A percentile compares a stretch with the other conserved stretches of the same genome.
Evolutionary conservation across 164 flowering plant species (phyloP).

Genomic region (Saururus chinensis): DNA sequence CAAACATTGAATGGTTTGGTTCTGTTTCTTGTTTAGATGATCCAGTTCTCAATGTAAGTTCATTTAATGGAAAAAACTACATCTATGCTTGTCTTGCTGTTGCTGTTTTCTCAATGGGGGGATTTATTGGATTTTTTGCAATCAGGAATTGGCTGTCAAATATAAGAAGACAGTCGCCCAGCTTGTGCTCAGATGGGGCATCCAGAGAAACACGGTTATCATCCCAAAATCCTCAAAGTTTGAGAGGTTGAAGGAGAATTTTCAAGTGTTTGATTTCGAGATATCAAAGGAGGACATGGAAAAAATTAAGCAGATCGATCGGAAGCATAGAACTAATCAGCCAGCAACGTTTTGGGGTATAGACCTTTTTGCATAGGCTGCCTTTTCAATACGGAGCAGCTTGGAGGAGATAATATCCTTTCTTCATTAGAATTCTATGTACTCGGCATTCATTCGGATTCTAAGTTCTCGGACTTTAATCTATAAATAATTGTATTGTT

Average conservation of each 20-base stretch:
- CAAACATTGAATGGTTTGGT: constrained; percentile 83
- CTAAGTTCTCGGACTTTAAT: no score
- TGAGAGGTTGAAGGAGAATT: constrained; percentile 69
- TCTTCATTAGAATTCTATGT: background rate
- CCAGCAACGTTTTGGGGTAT: constrained; percentile 90
- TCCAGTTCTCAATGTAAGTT: constrained; percentile 53
- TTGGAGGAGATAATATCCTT: background rate
- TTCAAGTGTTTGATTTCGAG: constrained; percentile 70
- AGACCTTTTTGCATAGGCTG: constrained; percentile 45
- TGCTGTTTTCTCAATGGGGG: background rate
- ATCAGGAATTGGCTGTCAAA: constrained; percentile 61
- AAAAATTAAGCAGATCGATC: constrained; percentile 44
- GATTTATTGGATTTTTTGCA: background rate
- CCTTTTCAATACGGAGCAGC: background rate
- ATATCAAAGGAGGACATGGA: constrained; percentile 72
- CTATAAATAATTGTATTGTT: no score
- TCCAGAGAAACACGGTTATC: constrained; percentile 69
- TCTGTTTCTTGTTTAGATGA: constrained; percentile 85
- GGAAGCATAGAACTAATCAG: constrained; percentile 55
- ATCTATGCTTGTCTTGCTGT: background rate
- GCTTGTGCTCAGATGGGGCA: constrained; percentile 80
- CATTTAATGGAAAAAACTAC: background rate
- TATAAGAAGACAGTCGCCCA: constrained; percentile 70
- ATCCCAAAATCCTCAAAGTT: constrained; percentile 78
- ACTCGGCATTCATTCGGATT: no score